These are phyloP conservation scores for Dioscorea cayenensis DNA, from an alignment of 116 monocot genomes.

Conservation along the genomic window DNA sequence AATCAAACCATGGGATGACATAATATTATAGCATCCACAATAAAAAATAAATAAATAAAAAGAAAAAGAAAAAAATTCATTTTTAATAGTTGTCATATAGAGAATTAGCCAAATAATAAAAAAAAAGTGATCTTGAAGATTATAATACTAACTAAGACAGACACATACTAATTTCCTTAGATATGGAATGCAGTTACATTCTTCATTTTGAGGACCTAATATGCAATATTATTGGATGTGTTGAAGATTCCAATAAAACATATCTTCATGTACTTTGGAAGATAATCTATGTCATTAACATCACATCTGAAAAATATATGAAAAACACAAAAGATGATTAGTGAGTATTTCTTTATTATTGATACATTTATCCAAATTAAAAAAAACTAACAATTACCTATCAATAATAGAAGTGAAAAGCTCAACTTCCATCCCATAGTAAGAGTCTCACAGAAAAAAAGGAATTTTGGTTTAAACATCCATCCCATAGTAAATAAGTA, in stretches of 20 bases:
- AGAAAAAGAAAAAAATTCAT: too few species aligned
- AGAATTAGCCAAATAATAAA: too few species aligned
- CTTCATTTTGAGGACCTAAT: background rate
- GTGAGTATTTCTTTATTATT: background rate
- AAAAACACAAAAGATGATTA: background rate
- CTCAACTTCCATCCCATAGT: background rate
- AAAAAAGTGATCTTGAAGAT: too few species aligned
- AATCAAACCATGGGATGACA: too few species aligned
- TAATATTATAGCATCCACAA: too few species aligned
- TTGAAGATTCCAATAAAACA: background rate
- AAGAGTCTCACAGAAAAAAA: background rate
- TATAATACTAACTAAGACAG: background rate
- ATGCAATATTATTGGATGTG: conserved; percentile 8
- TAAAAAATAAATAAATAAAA: too few species aligned
- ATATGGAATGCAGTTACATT: conserved; percentile 8
- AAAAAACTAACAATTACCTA: background rate
- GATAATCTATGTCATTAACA: conserved; percentile 3
- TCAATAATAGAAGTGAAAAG: background rate
- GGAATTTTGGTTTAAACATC: background rate
- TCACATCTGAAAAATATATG: conserved; percentile 14
- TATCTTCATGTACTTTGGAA: conserved; percentile 23
- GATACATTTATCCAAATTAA: too few species aligned
- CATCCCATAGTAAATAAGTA: background rate
- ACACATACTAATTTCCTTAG: conserved; percentile 2
- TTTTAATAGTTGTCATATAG: too few species aligned